phyloP scores from a whole-genome alignment of 305 asterid species.

The Fraxinus floribunda region DNA sequence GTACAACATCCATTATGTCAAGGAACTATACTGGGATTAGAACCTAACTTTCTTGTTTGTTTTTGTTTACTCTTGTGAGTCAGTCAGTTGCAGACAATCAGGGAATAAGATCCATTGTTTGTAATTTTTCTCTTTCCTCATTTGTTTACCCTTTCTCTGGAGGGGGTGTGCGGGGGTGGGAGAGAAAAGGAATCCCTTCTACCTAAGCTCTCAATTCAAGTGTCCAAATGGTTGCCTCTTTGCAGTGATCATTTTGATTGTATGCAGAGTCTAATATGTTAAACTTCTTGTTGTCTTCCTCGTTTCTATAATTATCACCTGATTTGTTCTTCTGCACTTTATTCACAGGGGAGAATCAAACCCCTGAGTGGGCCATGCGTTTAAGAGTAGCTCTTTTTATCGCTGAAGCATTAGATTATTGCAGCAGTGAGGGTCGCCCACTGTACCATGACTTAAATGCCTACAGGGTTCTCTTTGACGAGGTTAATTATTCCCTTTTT shows the following conservation, averaged over 20 bases:
- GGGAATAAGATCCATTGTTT: neutral
- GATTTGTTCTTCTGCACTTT: constrained; percentile 19
- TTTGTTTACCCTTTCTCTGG: neutral
- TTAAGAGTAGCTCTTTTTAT: constrained; percentile 86
- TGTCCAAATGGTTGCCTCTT: neutral
- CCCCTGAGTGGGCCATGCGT: constrained; percentile 99
- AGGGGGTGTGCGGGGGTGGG: neutral
- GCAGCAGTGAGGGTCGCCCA: constrained; percentile 91
- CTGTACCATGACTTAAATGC: constrained; percentile 97
- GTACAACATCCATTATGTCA: neutral
- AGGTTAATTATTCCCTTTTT: constrained; percentile 46
- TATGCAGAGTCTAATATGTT: neutral
- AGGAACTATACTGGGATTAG: neutral
- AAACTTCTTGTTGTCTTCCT: constrained; percentile 16
- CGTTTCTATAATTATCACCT: constrained; percentile 1
- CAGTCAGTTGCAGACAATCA: neutral
- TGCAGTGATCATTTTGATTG: constrained; percentile 11
- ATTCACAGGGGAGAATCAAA: constrained; percentile 88
- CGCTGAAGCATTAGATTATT: constrained; percentile 93
- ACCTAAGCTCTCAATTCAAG: neutral
- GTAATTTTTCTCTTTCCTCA: neutral
- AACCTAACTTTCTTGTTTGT: neutral
- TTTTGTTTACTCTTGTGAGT: neutral
- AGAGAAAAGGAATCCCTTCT: neutral
- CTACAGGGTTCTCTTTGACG: constrained; percentile 93